These are phyloP conservation scores for Neocatenulostroma microsporum DNA, from an alignment of 2,329 filamentous ascomycete species.

Conservation along the genomic window DNA sequence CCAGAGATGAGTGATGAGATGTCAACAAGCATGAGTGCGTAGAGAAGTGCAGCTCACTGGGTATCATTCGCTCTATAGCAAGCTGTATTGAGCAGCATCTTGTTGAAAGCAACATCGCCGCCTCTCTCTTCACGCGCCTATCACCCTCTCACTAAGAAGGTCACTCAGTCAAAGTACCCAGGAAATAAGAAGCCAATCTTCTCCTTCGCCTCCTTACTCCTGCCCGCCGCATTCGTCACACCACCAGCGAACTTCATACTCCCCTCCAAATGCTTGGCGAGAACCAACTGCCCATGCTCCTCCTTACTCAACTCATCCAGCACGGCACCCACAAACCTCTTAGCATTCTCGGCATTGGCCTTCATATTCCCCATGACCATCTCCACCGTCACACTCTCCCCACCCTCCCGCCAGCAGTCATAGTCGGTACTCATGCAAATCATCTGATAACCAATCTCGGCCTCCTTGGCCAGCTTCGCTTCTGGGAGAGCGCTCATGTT, in stretches of 20 bases:
- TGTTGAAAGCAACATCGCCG: background rate
- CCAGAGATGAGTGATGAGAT: too few species aligned
- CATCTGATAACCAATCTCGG: constrained; percentile 94
- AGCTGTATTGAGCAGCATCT: constrained; percentile 1
- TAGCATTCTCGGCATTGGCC: constrained; percentile 82
- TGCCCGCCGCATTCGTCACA: constrained; percentile 72
- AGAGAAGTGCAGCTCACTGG: too few species aligned
- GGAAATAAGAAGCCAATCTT: constrained; percentile 84
- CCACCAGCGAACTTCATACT: constrained; percentile 67
- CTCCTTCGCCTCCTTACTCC: constrained; percentile 65
- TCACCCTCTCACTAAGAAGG: background rate
- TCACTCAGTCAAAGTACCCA: constrained; percentile 54
- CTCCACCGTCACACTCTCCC: constrained; percentile 78
- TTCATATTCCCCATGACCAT: constrained; percentile 98
- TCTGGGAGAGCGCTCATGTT: constrained; percentile 97
- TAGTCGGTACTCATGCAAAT: constrained; percentile 99
- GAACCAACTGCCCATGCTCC: constrained; percentile 66
- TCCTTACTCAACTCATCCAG: constrained; percentile 75
- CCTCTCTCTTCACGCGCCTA: background rate
- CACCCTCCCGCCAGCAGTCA: constrained; percentile 87
- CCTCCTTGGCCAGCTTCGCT: constrained; percentile 91
- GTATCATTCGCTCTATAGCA: constrained; percentile 1
- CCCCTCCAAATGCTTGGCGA: constrained; percentile 74
- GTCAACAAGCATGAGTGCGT: too few species aligned
- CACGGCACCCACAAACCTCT: constrained; percentile 74